These are phyloP conservation scores for Ophiostoma ulmi DNA, from an alignment of 2,329 filamentous ascomycete species.

Conservation along the genomic window DNA sequence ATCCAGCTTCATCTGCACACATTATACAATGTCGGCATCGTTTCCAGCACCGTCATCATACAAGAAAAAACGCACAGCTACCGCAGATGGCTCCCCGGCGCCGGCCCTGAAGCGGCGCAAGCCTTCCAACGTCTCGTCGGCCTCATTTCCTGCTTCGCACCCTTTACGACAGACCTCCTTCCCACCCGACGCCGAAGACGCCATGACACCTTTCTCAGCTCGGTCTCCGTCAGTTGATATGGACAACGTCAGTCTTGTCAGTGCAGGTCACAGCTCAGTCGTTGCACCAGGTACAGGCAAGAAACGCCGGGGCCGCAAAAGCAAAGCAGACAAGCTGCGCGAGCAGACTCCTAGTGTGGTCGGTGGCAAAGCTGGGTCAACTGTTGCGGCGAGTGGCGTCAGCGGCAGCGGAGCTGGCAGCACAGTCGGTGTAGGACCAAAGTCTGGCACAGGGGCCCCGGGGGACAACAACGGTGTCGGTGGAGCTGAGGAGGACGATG, in stretches of 20 bases:
- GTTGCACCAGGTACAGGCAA: slow-evolving; percentile 41
- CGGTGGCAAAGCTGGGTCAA: slow-evolving; percentile 43
- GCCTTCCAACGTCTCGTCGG: slow-evolving; percentile 56
- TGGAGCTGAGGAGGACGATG: slow-evolving; percentile 43
- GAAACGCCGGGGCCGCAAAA: slow-evolving; percentile 59
- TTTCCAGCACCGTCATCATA: slow-evolving; percentile 3
- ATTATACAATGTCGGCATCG: not conserved
- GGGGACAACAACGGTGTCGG: slow-evolving; percentile 40
- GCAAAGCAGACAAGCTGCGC: slow-evolving; percentile 49
- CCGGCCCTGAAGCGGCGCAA: slow-evolving; percentile 63
- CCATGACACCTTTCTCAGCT: slow-evolving; percentile 48
- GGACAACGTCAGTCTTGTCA: slow-evolving; percentile 55
- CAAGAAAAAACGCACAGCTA: slow-evolving; percentile 57
- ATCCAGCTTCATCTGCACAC: not conserved
- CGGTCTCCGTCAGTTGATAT: slow-evolving; percentile 64
- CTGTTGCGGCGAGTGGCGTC: slow-evolving; percentile 39
- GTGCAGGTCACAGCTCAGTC: slow-evolving; percentile 39
- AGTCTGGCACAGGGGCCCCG: slow-evolving; percentile 26
- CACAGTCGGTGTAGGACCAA: slow-evolving; percentile 33
- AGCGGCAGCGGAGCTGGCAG: slow-evolving; percentile 25
- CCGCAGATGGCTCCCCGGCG: slow-evolving; percentile 45
- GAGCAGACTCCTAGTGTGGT: slow-evolving; percentile 39
- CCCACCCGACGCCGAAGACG: slow-evolving; percentile 54
- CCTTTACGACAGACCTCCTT: slow-evolving; percentile 78
- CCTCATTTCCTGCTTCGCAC: slow-evolving; percentile 51